Base-by-base conservation (phyloP, 1,284 basidiomycete genomes). In the Cutaneotrichosporon daszewskae region DNA sequence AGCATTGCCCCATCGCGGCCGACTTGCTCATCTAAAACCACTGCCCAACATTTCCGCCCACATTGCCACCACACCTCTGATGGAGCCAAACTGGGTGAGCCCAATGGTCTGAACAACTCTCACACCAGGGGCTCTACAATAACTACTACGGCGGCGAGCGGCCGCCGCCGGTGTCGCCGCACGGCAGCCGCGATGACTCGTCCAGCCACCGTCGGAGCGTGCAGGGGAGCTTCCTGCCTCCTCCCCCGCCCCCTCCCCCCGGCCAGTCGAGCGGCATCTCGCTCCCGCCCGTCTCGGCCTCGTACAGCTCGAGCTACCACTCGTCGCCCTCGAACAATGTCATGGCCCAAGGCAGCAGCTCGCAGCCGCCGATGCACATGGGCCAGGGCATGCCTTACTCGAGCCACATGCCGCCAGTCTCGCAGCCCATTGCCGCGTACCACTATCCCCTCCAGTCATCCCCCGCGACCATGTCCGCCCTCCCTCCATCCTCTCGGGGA, bases 11-110 rank as follows among this genome's bases (percentile, higher is more conserved):
- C 28, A 9, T 31, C 28, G 7, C 28, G 16, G 7, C 14, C 28
- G 28, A 11, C 9, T 10, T n/a, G 7, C 28, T 11, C 39, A 33
- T 20, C 36, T 16, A 23, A 29, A 18, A 33, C 18, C 37, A 18
- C 23, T 40, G 46, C 46, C 46, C 50, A 52, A 20, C 40, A 33
- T 52, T 43, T 40, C 50, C 13, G 41, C 50, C 33, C 41, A 37
- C 19, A 29, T 45, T 33, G 32, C 44, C 14, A 37, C 25, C 33
- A 34, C 34, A 19, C 31, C 34, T 37, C 42, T 33, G 34, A 59
- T 59, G 57, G 57, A 59, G 50, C 53, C 48, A 32, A 56, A 49
- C 42, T 59, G 57, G 57, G 57, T 59, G 29, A 53, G 57, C 28
- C 28, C 28, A 31, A 14, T 31, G 13, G 28, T 16, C 13, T 31